A percentile compares a stretch with the other conserved stretches of the same genome.
Evolutionary conservation across 192 early-diverging fungal genomes (phyloP).

Genomic region (Coemansia sp.): DNA sequence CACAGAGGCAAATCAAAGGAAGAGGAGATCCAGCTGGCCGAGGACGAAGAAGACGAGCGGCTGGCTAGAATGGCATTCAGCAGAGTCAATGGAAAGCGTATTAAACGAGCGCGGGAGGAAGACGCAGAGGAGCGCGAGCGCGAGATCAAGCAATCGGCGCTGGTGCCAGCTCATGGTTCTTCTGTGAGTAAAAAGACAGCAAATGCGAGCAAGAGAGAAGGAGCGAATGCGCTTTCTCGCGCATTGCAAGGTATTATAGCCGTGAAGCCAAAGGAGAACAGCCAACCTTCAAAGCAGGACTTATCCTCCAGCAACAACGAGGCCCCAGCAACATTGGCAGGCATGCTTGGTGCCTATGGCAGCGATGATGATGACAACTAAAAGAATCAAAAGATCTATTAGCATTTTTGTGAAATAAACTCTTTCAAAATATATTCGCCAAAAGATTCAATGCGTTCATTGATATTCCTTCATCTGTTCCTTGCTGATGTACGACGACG

Average conservation of each 20-base stretch:
- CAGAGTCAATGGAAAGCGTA: conserved; percentile 12
- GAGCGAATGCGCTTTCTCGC: conserved; percentile 8
- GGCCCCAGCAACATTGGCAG: conserved; percentile 13
- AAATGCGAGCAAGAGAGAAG: neutral
- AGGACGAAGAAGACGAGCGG: conserved; percentile 30
- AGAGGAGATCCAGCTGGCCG: conserved; percentile 27
- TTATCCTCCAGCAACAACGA: neutral
- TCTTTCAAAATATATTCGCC: neutral
- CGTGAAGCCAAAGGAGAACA: conserved; percentile 7
- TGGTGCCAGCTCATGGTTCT: neutral
- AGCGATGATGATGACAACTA: conserved; percentile 24
- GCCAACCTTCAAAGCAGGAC: neutral
- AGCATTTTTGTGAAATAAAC: too few species aligned
- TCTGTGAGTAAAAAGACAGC: neutral
- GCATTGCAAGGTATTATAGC: conserved; percentile 27
- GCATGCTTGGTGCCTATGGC: conserved; percentile 45
- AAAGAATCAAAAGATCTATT: too few species aligned
- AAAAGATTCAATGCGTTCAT: too few species aligned
- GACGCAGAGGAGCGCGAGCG: conserved; percentile 22
- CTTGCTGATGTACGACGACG: conserved; percentile 35
- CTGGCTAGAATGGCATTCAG: conserved; percentile 30
- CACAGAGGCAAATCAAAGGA: conserved; percentile 17
- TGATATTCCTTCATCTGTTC: conserved; percentile 40
- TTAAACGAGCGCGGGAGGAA: conserved; percentile 45
- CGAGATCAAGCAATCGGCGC: conserved; percentile 5